Conservation (phyloP, 73 alveolate genomes). For the Paramecium octaurelia region DNA sequence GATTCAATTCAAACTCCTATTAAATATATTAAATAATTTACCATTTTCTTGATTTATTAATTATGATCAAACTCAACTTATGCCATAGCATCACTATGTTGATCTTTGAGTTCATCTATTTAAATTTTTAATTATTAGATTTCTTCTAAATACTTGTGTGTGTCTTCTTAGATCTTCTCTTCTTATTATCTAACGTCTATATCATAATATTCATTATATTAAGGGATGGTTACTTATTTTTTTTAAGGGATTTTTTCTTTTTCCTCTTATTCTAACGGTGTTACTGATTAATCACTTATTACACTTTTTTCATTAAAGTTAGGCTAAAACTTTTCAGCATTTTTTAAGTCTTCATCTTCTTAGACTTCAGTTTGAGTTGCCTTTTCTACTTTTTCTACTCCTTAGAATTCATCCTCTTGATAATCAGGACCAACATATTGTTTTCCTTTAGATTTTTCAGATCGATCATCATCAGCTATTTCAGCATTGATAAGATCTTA, state of each 20-base stretch:
- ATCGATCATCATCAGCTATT: background rate
- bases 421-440: background rate
- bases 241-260: background rate
- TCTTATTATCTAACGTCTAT: background rate
- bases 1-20: background rate
- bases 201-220: background rate
- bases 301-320: conserved; percentile 37
- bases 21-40: background rate
- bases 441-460: background rate
- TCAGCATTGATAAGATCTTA: background rate
- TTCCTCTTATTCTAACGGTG: background rate
- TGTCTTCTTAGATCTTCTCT: background rate
- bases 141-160: background rate
- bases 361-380: conserved; percentile 16
- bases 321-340: background rate
- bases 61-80: background rate
- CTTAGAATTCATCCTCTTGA: background rate
- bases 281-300: conserved; percentile 1
- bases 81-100: background rate
- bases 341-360: background rate
- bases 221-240: background rate
- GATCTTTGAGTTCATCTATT: background rate
- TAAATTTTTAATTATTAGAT: background rate
- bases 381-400: background rate
- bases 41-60: background rate